Conservation (phyloP, 2,329 filamentous ascomycete species). For the Nemania abortiva region DNA sequence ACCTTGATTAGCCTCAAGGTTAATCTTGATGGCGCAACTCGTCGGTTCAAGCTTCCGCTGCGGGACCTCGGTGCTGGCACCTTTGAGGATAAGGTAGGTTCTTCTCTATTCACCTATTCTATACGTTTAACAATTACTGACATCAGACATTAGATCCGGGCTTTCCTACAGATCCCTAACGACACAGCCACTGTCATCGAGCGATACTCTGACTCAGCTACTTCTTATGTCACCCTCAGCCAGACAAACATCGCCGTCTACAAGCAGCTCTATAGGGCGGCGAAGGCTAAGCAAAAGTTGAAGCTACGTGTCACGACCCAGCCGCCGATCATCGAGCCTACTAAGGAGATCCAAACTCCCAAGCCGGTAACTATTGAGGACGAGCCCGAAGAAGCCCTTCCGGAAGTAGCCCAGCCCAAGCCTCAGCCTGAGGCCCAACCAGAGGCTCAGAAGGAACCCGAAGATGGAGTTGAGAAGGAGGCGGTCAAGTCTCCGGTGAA, state of each 20-base stretch:
- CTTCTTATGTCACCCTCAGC: constrained; percentile 82
- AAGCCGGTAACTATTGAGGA: constrained; percentile 65
- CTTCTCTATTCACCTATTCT: not conserved
- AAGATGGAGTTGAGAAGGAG: not conserved
- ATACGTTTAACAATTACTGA: constrained; percentile 12
- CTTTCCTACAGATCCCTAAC: constrained; percentile 72
- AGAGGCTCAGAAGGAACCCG: not conserved
- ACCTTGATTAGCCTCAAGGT: constrained; percentile 89
- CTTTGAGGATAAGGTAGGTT: constrained; percentile 85
- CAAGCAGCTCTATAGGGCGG: constrained; percentile 96
- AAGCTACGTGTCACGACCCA: constrained; percentile 79
- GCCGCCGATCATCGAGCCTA: constrained; percentile 45
- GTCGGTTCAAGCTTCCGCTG: constrained; percentile 90
- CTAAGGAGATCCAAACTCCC: constrained; percentile 51
- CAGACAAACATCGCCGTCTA: constrained; percentile 83
- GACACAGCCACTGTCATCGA: constrained; percentile 78
- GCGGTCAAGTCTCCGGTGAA: not conserved
- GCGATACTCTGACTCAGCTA: constrained; percentile 94
- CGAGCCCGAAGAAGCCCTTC: constrained; percentile 50
- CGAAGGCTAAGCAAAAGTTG: constrained; percentile 98
- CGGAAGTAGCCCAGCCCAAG: constrained; percentile 26
- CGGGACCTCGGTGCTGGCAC: constrained; percentile 80
- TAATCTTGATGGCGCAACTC: constrained; percentile 77
- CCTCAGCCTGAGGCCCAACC: constrained; percentile 18
- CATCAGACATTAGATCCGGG: constrained; percentile 69